Base-by-base conservation (phyloP, 164 flowering plant genomes). In the Cinnamomum micranthum region DNA sequence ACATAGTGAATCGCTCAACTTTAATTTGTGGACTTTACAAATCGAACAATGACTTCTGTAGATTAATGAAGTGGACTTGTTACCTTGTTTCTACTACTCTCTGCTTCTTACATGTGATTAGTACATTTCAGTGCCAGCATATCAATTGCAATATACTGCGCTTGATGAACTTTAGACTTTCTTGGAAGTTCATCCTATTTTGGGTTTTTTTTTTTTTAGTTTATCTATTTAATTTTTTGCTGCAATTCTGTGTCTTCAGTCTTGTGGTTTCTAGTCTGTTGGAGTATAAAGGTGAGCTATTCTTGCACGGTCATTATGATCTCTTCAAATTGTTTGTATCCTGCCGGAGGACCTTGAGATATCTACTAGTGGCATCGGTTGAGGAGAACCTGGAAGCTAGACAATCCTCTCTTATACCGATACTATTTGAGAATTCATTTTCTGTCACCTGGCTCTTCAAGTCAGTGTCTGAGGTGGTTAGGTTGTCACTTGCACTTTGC, bases 331-430 rank as follows among this genome's bases (percentile, higher is more conserved):
- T 92, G 82, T 84, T 93, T 72, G 68, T 88, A 4, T 81, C 82
- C 76, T 92, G 96, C 73, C 91, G 99, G 78, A 87, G 87, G 83
- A 82, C 92, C 77, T 82, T 92, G 74, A 91, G 84, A 75, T 72
- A 79, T 76, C 73, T 93, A 50, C 31, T 83, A 69, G 77, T 84
- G 83, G 79, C 85, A 68, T 84, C 81, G 65, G 82, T 79, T 65
- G 90, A 83, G 70, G 83, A 82, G 69, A 84, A 72, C 15, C 71
- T 74, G 68, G 85, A 79, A 80, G 70, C 73, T 75, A n/a, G 71
- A 75, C 80, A 81, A 60, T 79, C 80, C 71, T 76, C 85, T 17
- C 65, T 80, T 41, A 6, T 68, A 73, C 31, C 79, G 14, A 73
- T 77, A 28, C 52, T 86, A 12, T 79, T 75, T 55, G 85, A 83